These are phyloP conservation scores for Aureobasidium mangrovei DNA, from an alignment of 2,329 filamentous ascomycete species.

Conservation along the genomic window DNA sequence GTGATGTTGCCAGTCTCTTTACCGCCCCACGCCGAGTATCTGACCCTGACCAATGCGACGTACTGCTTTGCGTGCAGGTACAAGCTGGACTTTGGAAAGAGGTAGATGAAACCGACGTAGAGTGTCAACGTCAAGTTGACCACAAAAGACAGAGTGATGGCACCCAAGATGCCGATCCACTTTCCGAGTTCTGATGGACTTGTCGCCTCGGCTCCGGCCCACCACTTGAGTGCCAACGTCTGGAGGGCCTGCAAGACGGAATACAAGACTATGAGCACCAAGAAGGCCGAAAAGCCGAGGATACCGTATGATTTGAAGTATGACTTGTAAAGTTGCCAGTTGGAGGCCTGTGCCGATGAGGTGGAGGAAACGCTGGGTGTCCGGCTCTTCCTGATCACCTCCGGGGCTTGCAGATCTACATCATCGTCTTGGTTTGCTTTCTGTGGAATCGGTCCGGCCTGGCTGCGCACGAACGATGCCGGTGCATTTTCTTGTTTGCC, in stretches of 20 bases:
- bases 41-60: conserved; percentile 13
- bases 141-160: conserved; percentile 4
- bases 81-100: conserved; percentile 15
- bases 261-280: background rate
- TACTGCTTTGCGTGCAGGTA: conserved; percentile 16
- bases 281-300: background rate
- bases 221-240: conserved; percentile 15
- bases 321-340: conserved; percentile 12
- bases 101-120: conserved; percentile 6
- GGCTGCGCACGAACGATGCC: background rate
- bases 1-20: conserved; percentile 15
- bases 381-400: background rate
- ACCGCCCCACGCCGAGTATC: conserved; percentile 12
- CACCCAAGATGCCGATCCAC: conserved; percentile 6
- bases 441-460: background rate
- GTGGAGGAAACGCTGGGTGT: background rate
- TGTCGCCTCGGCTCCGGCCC: conserved; percentile 27
- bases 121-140: background rate
- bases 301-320: conserved; percentile 13
- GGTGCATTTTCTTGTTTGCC: conserved; percentile 5
- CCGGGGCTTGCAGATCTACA: background rate
- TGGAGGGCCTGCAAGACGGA: conserved; percentile 7
- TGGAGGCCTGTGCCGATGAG: background rate
- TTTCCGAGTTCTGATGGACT: background rate
- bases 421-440: background rate